Evolutionary conservation across 352 stramenopile species (phyloP), one percentile per base, ranked within the genome.

Genomic region (Phytophthora pseudosyringae): DNA sequence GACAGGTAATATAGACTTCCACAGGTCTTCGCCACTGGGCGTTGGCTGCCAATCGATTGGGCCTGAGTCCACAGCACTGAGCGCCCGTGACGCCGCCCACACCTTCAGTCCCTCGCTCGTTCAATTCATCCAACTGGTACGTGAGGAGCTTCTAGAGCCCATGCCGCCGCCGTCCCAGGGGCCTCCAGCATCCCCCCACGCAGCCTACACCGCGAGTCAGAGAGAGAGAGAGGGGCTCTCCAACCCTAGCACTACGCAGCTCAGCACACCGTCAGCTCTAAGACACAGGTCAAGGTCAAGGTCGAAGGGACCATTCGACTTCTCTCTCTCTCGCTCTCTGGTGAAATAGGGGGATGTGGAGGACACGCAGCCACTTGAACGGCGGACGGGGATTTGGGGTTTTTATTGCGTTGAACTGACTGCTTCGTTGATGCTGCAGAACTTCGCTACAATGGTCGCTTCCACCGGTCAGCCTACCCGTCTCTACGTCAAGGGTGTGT

Each of bases 401-500:
- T 40, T 45, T 35, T 57, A 36, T 43, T 18, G 33, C 61, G 15
- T 50, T 39, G 49, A 12, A 67, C 55, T 65, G 7, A 65, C 45
- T 68, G 21, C 18, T 44, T 41, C 16, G 5, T 54, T 69, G 21
- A 9, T 59, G 6, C 38, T 47, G 58, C 73, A 95, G 88, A 93
- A 87, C 74, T 80, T 86, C 76, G 81, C 76, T 73, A 94, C 64
- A 89, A 96, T 96, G 88, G 88, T 96, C 88, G 86, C 88, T 87
- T 94, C 86, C 69, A 74, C 86, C 73, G 84, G 84, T 94, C 88
- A 97, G 80, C 90, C 94, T 74, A 97, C 95, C 72, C 91, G 95
- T 76, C 95, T 99, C 75, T 99, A 99, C 84, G 94, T 99, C 67
- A 99, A 99, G 88, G 97, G 97, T 75, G 96, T 98, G 59, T 98